A percentile compares a stretch with the other conserved stretches of the same genome.
These are phyloP conservation scores for Phoma sp. DNA, from an alignment of 2,329 filamentous ascomycete species.

Conservation along the genomic window DNA sequence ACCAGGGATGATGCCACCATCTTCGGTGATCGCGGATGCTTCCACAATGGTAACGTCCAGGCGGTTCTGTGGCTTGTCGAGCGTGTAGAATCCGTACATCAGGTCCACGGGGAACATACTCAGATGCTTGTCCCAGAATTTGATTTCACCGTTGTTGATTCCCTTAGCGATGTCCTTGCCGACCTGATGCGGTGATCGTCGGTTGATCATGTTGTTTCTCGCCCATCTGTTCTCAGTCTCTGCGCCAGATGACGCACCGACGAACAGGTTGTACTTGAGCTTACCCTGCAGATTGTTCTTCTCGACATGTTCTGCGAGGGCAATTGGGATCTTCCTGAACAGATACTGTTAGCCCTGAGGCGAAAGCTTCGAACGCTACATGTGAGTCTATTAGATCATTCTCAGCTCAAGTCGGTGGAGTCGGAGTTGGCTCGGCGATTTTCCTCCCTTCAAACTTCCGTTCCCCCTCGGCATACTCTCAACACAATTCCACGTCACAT, in stretches of 20 bases:
- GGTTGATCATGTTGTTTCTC: slow-evolving; percentile 86
- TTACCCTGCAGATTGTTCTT: slow-evolving; percentile 83
- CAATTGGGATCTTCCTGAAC: slow-evolving; percentile 78
- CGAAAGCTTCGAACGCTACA: not conserved
- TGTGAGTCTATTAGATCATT: not conserved
- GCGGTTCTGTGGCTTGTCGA: slow-evolving; percentile 75
- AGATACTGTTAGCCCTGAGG: slow-evolving; percentile 7
- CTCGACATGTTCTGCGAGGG: slow-evolving; percentile 87
- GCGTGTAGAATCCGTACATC: slow-evolving; percentile 85
- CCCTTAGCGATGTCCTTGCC: slow-evolving; percentile 90
- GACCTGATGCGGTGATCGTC: slow-evolving; percentile 84
- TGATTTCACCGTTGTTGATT: slow-evolving; percentile 86
- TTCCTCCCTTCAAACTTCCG: slow-evolving; percentile 31
- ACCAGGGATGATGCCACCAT: slow-evolving; percentile 87
- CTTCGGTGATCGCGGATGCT: slow-evolving; percentile 84
- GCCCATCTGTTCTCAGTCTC: slow-evolving; percentile 95
- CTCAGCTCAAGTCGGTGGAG: not conserved
- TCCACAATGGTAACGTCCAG: slow-evolving; percentile 87
- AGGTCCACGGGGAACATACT: slow-evolving; percentile 91
- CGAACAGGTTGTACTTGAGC: slow-evolving; percentile 86
- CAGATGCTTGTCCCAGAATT: slow-evolving; percentile 93
- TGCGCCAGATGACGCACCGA: slow-evolving; percentile 86
- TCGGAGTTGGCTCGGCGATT: slow-evolving; percentile 32
- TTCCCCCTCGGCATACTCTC: slow-evolving; percentile 34
- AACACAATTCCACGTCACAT: slow-evolving; percentile 12